Base-by-base conservation (phyloP, 83 land plant genomes). In the Diphasiastrum complanatum region DNA sequence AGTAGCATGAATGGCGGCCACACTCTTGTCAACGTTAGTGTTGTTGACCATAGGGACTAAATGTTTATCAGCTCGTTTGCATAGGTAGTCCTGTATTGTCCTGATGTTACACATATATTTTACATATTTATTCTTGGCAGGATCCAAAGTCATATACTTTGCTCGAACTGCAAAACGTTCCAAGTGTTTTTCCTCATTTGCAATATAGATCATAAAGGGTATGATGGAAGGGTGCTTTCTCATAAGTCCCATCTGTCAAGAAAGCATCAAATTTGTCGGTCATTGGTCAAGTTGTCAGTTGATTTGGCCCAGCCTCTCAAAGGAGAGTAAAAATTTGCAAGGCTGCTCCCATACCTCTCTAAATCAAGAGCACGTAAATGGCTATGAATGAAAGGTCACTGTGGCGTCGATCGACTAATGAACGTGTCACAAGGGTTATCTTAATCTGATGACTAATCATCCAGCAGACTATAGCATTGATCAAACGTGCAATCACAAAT, bases 91-190 rank as follows among this genome's bases (percentile, higher is more conserved):
- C 66, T 95, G 99, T 16, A 95, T 95, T 4, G 97, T 76, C 63
- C 99, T 67, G 63, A 95, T 95, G 41, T 95, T 95, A 20, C 82
- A 75, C 2, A 95, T 95, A 52, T 95, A 95, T 78, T 95, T 95
- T 12, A 83, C 97, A 78, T 95, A 95, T 66, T 86, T 95, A 64
- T 95, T 89, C 54, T 84, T 95, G 30, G 92, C 84, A 22, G 92
- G 99, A 47, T 95, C 99, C 61, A 95, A 72, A 23, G 99, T 89
- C 99, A 95, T 93, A 69, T 89, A 89, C 67, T 95, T 95, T 2
- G 99, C 99, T 64, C 99, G 89, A 4, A 95, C 97, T 1, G 99
- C 97, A 83, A 95, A 95, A 49, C 97, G 53, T 45, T 95, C 97
- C 75, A 85, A 55, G 75, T 95, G 99, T 54, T 95, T 95, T 41